Evolutionary conservation across 1,139 yeast genomes (phyloP).

Genomic region (Suhomyces choctaworum): DNA sequence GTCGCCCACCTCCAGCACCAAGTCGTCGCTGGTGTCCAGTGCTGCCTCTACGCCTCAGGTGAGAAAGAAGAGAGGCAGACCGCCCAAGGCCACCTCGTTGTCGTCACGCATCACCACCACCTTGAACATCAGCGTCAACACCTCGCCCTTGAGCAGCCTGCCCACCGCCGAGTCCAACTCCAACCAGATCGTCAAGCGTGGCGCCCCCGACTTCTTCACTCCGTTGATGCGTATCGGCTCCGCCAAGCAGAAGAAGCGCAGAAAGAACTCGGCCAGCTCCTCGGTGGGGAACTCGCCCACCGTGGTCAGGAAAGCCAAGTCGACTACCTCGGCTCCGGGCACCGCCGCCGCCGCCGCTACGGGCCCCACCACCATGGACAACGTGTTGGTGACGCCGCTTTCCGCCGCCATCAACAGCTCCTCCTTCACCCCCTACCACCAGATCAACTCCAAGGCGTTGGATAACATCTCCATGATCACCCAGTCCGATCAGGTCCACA

Average conservation of each 20-base stretch:
- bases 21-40: slow-evolving; percentile 2
- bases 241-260: slow-evolving; percentile 17
- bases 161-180: slow-evolving; percentile 39
- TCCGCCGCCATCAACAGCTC: slow-evolving; percentile 21
- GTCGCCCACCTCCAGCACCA: slow-evolving; percentile 4
- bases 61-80: slow-evolving; percentile 48
- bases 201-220: slow-evolving; percentile 49
- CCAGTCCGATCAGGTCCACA: slow-evolving; percentile 10
- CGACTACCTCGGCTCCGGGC: slow-evolving; percentile 5
- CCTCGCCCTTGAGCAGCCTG: slow-evolving; percentile 24
- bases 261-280: slow-evolving; percentile 13
- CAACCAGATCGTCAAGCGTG: slow-evolving; percentile 37
- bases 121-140: slow-evolving; percentile 44
- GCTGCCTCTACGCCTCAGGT: slow-evolving; percentile 22
- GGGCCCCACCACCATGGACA: slow-evolving; percentile 9
- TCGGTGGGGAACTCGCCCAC: slow-evolving; percentile 11
- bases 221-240: slow-evolving; percentile 50
- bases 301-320: slow-evolving; percentile 6
- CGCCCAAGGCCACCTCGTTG: slow-evolving; percentile 47
- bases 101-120: slow-evolving; percentile 44
- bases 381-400: slow-evolving; percentile 24
- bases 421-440: slow-evolving; percentile 23
- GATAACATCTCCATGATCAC: slow-evolving; percentile 39
- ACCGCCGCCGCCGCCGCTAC: background rate
- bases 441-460: slow-evolving; percentile 36